These are phyloP conservation scores for Populus pruinosa DNA, from an alignment of 345 rosid genomes.

Conservation along the genomic window DNA sequence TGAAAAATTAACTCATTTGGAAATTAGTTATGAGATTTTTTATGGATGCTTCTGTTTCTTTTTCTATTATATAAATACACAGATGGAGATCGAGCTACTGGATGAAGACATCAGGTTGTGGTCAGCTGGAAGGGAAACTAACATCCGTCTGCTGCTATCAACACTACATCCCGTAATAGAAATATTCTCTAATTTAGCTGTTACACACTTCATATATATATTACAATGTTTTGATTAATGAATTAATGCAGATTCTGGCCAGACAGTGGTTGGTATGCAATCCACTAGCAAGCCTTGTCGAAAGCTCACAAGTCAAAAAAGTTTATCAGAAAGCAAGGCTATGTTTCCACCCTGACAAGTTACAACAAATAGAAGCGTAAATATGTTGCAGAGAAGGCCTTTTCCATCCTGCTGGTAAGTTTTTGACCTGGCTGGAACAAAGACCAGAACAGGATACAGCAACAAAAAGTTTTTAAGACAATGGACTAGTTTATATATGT, in stretches of 20 bases:
- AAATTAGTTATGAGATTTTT: neutral
- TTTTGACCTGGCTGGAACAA: neutral
- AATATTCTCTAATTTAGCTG: neutral
- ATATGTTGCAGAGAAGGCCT: conserved; percentile 64
- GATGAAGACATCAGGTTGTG: conserved; percentile 66
- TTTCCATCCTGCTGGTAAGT: conserved; percentile 76
- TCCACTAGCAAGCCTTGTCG: conserved; percentile 55
- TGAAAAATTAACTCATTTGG: neutral
- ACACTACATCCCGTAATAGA: conserved; percentile 63
- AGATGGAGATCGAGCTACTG: conserved; percentile 54
- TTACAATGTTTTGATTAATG: neutral
- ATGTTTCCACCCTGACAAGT: conserved; percentile 91
- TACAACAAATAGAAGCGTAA: conserved; percentile 91
- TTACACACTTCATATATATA: neutral
- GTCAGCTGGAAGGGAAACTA: conserved; percentile 73
- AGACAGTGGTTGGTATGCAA: conserved; percentile 63
- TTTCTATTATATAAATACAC: conserved; percentile 11
- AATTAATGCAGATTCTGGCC: conserved; percentile 64
- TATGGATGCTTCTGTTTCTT: neutral
- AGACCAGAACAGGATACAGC: neutral
- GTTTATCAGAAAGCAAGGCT: conserved; percentile 90
- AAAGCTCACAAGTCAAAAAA: conserved; percentile 75
- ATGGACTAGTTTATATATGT: neutral
- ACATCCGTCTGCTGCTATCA: conserved; percentile 73
- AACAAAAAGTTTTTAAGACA: neutral